Base-by-base conservation (phyloP, 148 eudicot genomes). In the Euryodendron excelsum region DNA sequence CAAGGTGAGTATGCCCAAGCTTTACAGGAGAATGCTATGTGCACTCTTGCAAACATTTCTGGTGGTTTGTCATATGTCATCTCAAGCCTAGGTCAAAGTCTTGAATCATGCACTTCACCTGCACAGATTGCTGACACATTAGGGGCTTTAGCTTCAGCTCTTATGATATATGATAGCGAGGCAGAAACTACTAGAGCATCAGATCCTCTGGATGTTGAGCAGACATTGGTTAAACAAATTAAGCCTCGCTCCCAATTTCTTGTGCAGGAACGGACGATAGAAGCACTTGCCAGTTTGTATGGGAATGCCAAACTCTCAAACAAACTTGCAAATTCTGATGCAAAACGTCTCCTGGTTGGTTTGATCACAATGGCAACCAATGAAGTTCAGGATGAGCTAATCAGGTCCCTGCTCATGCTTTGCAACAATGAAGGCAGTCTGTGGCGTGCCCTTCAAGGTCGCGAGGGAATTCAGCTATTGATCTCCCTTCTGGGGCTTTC, bases 11-110 rank as follows among this genome's bases (percentile, higher is more conserved):
- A 88, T 79, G 98, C 98, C 69, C 98, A 95, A 87, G 94, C 97
- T 59, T 87, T 95, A 86, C 98, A 95, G 76, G 98, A 95, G 88
- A 92, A 92, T 87, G 98, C 98, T 17, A 95, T 95, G 98, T 91
- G 97, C 84, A 97, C 98, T 78, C 90, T 95, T 81, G 98, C 98
- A 48, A 92, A 95, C 77, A 95, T 95, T 73, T 95, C 98, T 86
- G 98, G 98, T 72, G 98, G 98, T 34, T 78, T 95, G 84, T 92
- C 98, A 12, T 92, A 88, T 79, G 98, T 95, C 81, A 93, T 95
- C 78, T 89, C 95, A 69, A 95, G 98, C 82, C 94, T 95, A 77
- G 98, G 97, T 52, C 93, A 89, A 85, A 95, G 97, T 80, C 98
- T 95, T 77, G 97, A 92, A 79, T 95, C 97, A 23, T 95, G 98